Percentiles rank a stretch among this genome's conserved stretches.
phyloP scores from a whole-genome alignment of 208 protist genomes.

The Leishmania tropica region DNA sequence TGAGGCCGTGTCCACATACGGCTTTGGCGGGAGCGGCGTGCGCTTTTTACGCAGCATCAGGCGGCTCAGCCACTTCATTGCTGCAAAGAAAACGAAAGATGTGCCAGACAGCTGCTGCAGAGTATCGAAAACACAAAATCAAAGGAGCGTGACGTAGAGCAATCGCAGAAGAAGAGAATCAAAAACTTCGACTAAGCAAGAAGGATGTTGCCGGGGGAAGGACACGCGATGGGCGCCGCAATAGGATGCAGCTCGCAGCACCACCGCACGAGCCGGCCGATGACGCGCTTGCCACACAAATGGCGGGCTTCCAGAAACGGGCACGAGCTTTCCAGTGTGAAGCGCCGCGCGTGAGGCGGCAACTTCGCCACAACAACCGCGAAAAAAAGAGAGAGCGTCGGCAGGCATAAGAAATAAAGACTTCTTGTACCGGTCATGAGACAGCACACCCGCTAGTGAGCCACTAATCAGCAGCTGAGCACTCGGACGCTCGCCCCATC shows the following conservation, averaged over 20 bases:
- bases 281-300: not conserved
- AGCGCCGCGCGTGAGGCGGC: not conserved
- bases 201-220: not conserved
- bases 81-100: not conserved
- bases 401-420: not conserved
- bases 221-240: not conserved
- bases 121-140: not conserved
- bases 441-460: not conserved
- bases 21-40: slow-evolving; percentile 88
- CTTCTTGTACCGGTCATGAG: not conserved
- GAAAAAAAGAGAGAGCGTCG: not conserved
- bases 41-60: slow-evolving; percentile 39
- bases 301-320: not conserved
- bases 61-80: slow-evolving; percentile 76
- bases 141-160: not conserved
- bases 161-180: not conserved
- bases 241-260: not conserved
- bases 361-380: not conserved
- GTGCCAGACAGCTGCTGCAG: not conserved
- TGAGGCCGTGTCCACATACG: slow-evolving; percentile 82
- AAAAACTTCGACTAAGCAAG: not conserved
- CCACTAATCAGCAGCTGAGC: not conserved
- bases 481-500: not conserved
- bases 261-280: not conserved
- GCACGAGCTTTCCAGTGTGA: not conserved